Evolutionary conservation across 768 basidiomycete genomes (phyloP).

Genomic region (Xerocomus potaroensis): DNA sequence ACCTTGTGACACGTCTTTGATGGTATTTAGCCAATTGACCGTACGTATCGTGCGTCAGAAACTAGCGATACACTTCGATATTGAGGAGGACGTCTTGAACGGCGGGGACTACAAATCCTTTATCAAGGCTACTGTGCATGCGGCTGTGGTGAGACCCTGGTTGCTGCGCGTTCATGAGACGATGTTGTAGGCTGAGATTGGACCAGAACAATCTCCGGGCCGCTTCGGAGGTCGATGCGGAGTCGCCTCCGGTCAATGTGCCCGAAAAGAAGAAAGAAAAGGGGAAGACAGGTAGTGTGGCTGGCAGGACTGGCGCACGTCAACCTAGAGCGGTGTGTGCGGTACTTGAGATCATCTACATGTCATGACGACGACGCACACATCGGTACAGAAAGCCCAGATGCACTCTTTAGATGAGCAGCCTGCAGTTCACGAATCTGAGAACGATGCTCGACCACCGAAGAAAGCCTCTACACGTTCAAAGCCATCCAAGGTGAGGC

Average conservation of each 20-base stretch:
- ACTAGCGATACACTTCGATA: constrained; percentile 43
- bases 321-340: constrained; percentile 14
- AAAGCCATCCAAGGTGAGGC: constrained; percentile 10
- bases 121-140: constrained; percentile 35
- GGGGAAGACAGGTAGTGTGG: constrained; percentile 1
- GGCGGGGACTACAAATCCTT: constrained; percentile 40
- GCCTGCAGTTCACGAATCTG: constrained; percentile 1
- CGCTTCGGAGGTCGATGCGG: constrained; percentile 1
- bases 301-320: constrained; percentile 4
- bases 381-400: not conserved
- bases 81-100: constrained; percentile 45
- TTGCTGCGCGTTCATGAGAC: not conserved
- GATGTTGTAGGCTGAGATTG: not conserved
- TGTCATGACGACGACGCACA: not conserved
- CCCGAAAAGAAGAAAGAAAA: constrained; percentile 15
- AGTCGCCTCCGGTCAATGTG: not conserved
- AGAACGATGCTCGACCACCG: not conserved
- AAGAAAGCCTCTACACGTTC: constrained; percentile 12
- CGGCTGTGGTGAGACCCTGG: constrained; percentile 10
- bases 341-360: not conserved
- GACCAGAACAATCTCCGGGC: constrained; percentile 9
- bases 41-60: constrained; percentile 46
- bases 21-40: constrained; percentile 33
- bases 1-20: not conserved
- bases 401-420: not conserved